Conservation (phyloP, 2,329 filamentous ascomycete species). For the Laburnicola sp. region DNA sequence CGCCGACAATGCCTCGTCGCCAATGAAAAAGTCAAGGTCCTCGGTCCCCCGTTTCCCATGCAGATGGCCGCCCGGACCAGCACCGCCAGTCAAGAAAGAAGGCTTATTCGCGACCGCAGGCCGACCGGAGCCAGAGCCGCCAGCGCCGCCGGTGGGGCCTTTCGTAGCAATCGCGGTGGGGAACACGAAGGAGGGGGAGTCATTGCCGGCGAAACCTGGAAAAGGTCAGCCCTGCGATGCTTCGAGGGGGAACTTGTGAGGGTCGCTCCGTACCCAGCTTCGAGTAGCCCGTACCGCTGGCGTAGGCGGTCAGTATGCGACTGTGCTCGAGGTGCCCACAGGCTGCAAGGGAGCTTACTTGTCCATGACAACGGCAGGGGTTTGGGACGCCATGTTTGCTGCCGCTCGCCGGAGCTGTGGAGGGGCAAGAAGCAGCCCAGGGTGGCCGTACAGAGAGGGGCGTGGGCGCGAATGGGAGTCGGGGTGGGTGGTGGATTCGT, state of each 20-base stretch:
- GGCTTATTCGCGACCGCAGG: conserved; percentile 93
- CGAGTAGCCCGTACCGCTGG: conserved; percentile 97
- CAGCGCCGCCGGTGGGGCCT: conserved; percentile 68
- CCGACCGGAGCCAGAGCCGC: conserved; percentile 80
- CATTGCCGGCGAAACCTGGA: conserved; percentile 95
- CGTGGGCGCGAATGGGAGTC: conserved; percentile 28
- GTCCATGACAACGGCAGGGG: conserved; percentile 99
- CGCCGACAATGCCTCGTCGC: conserved; percentile 89
- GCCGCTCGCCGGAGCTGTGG: conserved; percentile 23
- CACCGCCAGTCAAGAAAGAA: conserved; percentile 88
- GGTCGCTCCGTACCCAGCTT: conserved; percentile 76
- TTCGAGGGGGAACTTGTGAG: background rate
- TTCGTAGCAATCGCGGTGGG: conserved; percentile 98
- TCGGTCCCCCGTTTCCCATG: conserved; percentile 94
- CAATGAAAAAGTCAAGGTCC: conserved; percentile 98
- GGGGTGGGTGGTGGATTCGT: conserved; percentile 27
- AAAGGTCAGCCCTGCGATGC: conserved; percentile 40
- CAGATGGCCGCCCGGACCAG: conserved; percentile 79
- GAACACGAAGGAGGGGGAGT: conserved; percentile 98
- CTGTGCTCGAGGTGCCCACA: conserved; percentile 31
- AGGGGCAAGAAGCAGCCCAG: conserved; percentile 27
- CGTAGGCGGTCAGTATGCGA: conserved; percentile 45
- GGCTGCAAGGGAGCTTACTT: conserved; percentile 70
- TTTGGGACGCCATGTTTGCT: conserved; percentile 87
- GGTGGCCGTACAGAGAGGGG: conserved; percentile 18